Evolutionary conservation across 2,329 filamentous ascomycete genomes (phyloP), one percentile per base, ranked within the genome.

Genomic region (Acrodontium crateriforme): DNA sequence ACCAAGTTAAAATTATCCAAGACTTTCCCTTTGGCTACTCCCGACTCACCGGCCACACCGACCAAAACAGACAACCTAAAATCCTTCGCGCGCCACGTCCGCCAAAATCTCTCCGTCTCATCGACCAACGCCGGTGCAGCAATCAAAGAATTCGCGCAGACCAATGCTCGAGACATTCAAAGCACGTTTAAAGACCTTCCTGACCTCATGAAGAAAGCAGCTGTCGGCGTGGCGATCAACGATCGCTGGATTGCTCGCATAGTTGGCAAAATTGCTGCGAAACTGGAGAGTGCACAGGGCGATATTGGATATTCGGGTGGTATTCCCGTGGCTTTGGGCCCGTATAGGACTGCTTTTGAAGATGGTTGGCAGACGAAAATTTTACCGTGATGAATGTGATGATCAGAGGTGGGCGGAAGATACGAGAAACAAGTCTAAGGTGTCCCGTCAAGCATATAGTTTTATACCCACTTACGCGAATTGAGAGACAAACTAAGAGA

Each of bases 191-290:
- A 47, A 28, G 37, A 42, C 10, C 22, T 46, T 4, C 59, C 56
- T 30, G 58, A 58, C 16, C 58, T 59, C 0, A 55, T 63, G 46
- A 63, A 61, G 45, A 64, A 60, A 38, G 57, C 52, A 1, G 50
- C 57, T 2, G 55, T 63, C 1, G 57, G 45, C 18, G 59, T 56
- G 1, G 53, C 65, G 18, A 58, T 63, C 4, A 68, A 69, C 38
- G 65, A 69, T 40, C 50, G 61, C 12, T 69, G 64, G 63, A 67
- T 69, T 39, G 64, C 64, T 18, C 62, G 59, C 41, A 40, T 69
- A 37, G 62, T 69, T 0, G 64, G 65, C 4, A 67, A 62, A 35
- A 47, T 64, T 3, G 63, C 60, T 31, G 51, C 48, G 34, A 65
- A 60, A 41, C 32, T 67, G 27, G 62, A 66, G 45, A 55, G 52